These are phyloP conservation scores for Isabelozyma rhagii DNA, from an alignment of 805 yeast species.

Conservation along the genomic window DNA sequence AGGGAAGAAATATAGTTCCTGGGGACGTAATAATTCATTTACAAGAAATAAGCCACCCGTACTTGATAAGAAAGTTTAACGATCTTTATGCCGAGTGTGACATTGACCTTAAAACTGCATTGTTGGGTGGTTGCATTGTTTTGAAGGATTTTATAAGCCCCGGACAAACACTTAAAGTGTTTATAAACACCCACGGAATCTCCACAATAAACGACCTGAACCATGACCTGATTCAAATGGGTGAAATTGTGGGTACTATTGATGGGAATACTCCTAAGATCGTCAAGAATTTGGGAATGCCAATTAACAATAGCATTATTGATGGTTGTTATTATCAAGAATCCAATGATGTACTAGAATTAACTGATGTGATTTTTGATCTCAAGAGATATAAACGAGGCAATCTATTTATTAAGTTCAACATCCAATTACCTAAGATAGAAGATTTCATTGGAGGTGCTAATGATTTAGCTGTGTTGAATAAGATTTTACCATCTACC, in stretches of 20 bases:
- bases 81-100: slow-evolving; percentile 44
- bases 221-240: slow-evolving; percentile 21
- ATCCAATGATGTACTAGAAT: slow-evolving; percentile 9
- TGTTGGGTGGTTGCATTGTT: slow-evolving; percentile 53
- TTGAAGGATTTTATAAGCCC: slow-evolving; percentile 29
- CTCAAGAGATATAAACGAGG: slow-evolving; percentile 24
- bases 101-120: slow-evolving; percentile 51
- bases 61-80: slow-evolving; percentile 40
- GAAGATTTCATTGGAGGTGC: slow-evolving; percentile 20
- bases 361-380: slow-evolving; percentile 15
- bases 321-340: slow-evolving; percentile 26
- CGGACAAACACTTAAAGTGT: slow-evolving; percentile 26
- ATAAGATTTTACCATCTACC: slow-evolving; percentile 16
- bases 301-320: slow-evolving; percentile 31
- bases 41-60: slow-evolving; percentile 35
- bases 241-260: slow-evolving; percentile 53
- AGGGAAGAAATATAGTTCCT: slow-evolving; percentile 54
- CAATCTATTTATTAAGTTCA: slow-evolving; percentile 37
- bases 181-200: slow-evolving; percentile 35
- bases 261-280: slow-evolving; percentile 47
- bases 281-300: slow-evolving; percentile 61
- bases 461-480: slow-evolving; percentile 16
- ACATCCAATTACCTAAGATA: slow-evolving; percentile 30
- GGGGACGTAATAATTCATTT: slow-evolving; percentile 66
- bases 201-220: slow-evolving; percentile 7